These are phyloP conservation scores for Sporothrix pseudoabietina DNA, from an alignment of 2,329 filamentous ascomycete genomes.

Conservation along the genomic window DNA sequence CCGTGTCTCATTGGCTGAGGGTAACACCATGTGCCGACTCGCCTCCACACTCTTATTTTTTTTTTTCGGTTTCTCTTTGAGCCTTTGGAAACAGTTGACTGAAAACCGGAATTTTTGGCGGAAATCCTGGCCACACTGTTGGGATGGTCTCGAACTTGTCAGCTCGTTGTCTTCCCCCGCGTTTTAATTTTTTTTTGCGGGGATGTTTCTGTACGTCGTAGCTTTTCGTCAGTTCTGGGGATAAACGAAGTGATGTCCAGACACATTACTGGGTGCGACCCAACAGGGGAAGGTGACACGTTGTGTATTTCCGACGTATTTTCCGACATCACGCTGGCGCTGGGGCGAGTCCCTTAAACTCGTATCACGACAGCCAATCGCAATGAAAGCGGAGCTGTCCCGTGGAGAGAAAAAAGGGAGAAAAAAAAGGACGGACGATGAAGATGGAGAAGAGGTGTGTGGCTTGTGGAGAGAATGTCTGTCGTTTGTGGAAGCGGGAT, in stretches of 20 bases:
- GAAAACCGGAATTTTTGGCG: slow-evolving; percentile 15
- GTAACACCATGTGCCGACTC: background rate
- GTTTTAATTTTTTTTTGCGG: background rate
- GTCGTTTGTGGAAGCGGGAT: background rate
- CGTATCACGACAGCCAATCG: background rate
- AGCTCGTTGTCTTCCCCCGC: background rate
- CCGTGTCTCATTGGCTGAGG: background rate
- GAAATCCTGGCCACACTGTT: background rate
- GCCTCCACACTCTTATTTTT: background rate
- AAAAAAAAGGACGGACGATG: background rate
- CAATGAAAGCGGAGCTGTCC: too few relatives aligned
- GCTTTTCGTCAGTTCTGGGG: background rate
- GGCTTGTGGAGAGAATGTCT: background rate
- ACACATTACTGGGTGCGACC: background rate
- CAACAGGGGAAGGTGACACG: background rate
- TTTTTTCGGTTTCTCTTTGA: background rate
- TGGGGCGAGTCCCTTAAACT: background rate
- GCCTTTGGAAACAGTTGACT: background rate
- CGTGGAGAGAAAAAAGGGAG: background rate
- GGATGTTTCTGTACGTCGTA: background rate
- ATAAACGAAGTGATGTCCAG: background rate
- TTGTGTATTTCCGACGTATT: slow-evolving; percentile 14
- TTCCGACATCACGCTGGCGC: slow-evolving; percentile 1
- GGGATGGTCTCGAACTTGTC: background rate
- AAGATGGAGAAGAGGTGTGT: background rate